Conservation (phyloP, 495 filamentous ascomycete genomes). For the Extremus antarcticus region DNA sequence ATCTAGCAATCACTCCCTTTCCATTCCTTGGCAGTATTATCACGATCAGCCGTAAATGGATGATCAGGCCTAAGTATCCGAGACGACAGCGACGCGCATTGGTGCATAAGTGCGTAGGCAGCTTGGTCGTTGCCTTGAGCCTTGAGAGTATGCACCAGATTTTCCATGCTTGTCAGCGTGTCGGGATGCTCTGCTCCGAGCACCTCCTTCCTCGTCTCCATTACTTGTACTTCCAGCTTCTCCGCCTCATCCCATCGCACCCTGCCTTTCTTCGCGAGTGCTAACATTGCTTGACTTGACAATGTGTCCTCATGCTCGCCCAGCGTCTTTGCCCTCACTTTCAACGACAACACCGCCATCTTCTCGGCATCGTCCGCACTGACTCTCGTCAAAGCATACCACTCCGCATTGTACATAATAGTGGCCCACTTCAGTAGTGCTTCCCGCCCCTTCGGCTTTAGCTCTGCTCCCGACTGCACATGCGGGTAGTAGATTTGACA, state of each 20-base stretch:
- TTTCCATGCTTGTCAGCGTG: slow-evolving; percentile 5
- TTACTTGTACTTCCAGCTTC: slow-evolving; percentile 7
- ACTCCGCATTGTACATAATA: slow-evolving; percentile 25
- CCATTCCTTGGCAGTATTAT: neutral
- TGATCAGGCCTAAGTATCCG: slow-evolving; percentile 5
- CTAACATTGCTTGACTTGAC: slow-evolving; percentile 1
- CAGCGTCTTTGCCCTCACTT: too few relatives aligned
- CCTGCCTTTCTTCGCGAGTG: neutral
- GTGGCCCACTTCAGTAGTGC: slow-evolving; percentile 25
- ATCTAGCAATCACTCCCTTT: too few relatives aligned
- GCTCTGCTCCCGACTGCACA: neutral
- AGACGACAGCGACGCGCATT: neutral
- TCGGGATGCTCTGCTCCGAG: slow-evolving; percentile 10
- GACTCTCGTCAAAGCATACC: slow-evolving; percentile 23
- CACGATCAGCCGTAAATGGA: neutral
- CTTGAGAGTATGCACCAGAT: neutral
- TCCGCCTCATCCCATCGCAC: slow-evolving; percentile 19
- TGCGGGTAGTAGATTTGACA: slow-evolving; percentile 25
- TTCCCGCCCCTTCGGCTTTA: slow-evolving; percentile 9
- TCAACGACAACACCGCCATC: slow-evolving; percentile 1
- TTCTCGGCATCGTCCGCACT: slow-evolving; percentile 15
- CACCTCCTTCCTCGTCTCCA: slow-evolving; percentile 9
- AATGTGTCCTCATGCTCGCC: slow-evolving; percentile 1
- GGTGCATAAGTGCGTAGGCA: neutral
- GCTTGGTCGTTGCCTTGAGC: neutral